Evolutionary conservation across 1,139 yeast species (phyloP).

Genomic region (Groenewaldozyma sp.): DNA sequence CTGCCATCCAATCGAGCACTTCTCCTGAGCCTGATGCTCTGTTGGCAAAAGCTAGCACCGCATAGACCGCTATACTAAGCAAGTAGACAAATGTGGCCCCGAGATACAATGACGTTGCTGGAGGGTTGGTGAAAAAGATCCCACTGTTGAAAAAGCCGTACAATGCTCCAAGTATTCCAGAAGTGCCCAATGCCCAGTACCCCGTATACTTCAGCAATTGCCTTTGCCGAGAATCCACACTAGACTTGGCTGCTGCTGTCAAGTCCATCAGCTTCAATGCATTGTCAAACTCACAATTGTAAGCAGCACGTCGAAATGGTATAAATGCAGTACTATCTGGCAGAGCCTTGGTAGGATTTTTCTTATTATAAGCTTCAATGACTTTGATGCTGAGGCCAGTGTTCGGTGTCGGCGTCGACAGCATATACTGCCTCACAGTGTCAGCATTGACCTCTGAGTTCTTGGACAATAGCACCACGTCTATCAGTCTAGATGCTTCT

Average conservation of each 20-base stretch:
- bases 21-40: slow-evolving; percentile 54
- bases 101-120: slow-evolving; percentile 34
- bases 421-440: slow-evolving; percentile 19
- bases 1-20: slow-evolving; percentile 51
- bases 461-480: slow-evolving; percentile 14
- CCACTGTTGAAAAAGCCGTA: slow-evolving; percentile 28
- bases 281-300: slow-evolving; percentile 47
- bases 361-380: slow-evolving; percentile 17
- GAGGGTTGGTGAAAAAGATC: slow-evolving; percentile 33
- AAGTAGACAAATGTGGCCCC: slow-evolving; percentile 58
- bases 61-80: slow-evolving; percentile 44
- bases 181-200: slow-evolving; percentile 30
- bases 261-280: slow-evolving; percentile 53
- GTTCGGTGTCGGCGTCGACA: slow-evolving; percentile 19
- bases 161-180: slow-evolving; percentile 27
- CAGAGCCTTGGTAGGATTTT: slow-evolving; percentile 22
- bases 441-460: slow-evolving; percentile 11
- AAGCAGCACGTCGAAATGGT: slow-evolving; percentile 52
- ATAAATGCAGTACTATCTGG: slow-evolving; percentile 44
- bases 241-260: slow-evolving; percentile 49
- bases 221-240: slow-evolving; percentile 20
- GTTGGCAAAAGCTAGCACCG: slow-evolving; percentile 48
- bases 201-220: slow-evolving; percentile 20
- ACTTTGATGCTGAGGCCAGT: slow-evolving; percentile 17
- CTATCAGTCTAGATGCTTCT: slow-evolving; percentile 14